Base-by-base conservation (phyloP, 1,284 basidiomycete species). In the Ganoderma multipileum region DNA sequence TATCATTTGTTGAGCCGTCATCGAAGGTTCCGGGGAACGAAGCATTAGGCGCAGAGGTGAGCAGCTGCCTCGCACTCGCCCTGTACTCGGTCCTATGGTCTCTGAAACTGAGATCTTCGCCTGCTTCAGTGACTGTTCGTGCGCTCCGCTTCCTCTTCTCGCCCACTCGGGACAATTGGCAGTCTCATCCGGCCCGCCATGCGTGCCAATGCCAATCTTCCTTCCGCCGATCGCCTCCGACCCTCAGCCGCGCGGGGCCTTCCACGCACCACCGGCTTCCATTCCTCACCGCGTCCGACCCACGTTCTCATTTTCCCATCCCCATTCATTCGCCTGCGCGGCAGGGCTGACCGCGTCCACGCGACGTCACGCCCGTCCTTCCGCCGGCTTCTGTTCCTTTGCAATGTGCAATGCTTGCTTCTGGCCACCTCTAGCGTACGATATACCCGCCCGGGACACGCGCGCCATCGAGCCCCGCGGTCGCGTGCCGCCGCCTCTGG, bases 1-100 rank as follows among this genome's bases (percentile, higher is more conserved):
- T 67, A 65, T 78, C 39, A 74, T 79, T 26, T 77, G 75, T 70
- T 79, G 62, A 66, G 67, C 23, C 64, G 55, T 52, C 12, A n/a
- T 18, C n/a, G 18, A 41, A 60, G 58, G 16, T 54, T 28, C 28
- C 28, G 52, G 18, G 28, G 12, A 55, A 26, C 18, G 28, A 23
- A 55, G 52, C 28, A 4, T 30, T 18, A 30, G 14, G 16, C 5
- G 52, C 16, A 16, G 12, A 55, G 52, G 52, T 55, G 30, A 55
- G 52, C 52, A 33, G 11, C 30, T 55, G 30, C 28, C 30, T 55
- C 28, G 52, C 28, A 16, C 52, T 18, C 28, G 28, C 52, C 28
- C 18, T 23, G 26, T 23, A 30, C 26, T 30, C 28, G 28, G 28
- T 30, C 28, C 28, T 33, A 28, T 23, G 26, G 28, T 54, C 26